These are phyloP conservation scores for Nakazawaea pomicola DNA, from an alignment of 805 yeast species.

Conservation along the genomic window DNA sequence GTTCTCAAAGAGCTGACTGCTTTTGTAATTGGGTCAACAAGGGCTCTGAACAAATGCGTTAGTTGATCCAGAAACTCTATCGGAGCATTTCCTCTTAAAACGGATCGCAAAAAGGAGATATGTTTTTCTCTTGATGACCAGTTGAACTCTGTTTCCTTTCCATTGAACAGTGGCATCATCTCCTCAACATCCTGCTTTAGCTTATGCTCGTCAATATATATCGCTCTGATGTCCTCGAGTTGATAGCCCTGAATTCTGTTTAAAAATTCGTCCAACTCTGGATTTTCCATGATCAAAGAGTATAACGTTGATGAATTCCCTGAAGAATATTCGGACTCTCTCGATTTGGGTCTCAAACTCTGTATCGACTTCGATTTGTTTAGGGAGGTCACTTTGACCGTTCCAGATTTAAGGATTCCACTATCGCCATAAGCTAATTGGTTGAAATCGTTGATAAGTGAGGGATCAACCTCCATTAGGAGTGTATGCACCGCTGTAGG, in stretches of 20 bases:
- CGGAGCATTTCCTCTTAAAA: conserved; percentile 54
- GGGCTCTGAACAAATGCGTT: conserved; percentile 26
- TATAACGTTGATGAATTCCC: conserved; percentile 13
- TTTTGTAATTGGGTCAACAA: conserved; percentile 60
- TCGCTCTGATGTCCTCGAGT: conserved; percentile 33
- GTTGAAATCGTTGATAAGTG: conserved; percentile 18
- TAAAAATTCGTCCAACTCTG: conserved; percentile 14
- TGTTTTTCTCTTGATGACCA: conserved; percentile 73
- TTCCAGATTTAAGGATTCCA: background rate
- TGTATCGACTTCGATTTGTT: conserved; percentile 15
- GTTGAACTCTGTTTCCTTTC: conserved; percentile 82
- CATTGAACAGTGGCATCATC: conserved; percentile 42
- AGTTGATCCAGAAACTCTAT: conserved; percentile 29
- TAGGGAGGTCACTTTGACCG: background rate
- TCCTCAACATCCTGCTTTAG: conserved; percentile 25
- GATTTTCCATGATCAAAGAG: conserved; percentile 1
- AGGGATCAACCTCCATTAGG: conserved; percentile 26
- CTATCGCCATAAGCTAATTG: background rate
- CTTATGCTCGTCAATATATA: conserved; percentile 25
- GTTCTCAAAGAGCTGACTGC: conserved; percentile 76
- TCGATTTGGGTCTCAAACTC: conserved; percentile 8
- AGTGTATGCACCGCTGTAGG: conserved; percentile 20
- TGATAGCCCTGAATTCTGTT: conserved; percentile 27
- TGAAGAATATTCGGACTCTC: conserved; percentile 6
- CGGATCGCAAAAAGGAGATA: conserved; percentile 50